A percentile compares a stretch with the other conserved stretches of the same genome.
These are phyloP conservation scores for Angomonas ambiguus DNA, from an alignment of 208 protist species.

Conservation along the genomic window DNA sequence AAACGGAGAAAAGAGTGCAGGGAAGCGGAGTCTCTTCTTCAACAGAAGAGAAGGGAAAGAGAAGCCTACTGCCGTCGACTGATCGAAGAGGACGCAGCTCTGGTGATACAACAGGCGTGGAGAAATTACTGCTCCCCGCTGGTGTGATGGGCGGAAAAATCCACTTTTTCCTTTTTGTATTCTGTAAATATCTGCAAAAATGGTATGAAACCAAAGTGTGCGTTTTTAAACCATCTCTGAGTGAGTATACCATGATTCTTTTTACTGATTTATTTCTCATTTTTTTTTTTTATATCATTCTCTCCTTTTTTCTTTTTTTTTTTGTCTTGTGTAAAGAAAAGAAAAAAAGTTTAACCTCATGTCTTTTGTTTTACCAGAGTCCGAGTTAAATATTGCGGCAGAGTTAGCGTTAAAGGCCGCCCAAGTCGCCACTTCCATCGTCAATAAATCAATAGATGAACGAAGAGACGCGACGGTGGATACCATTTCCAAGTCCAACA, in stretches of 20 bases:
- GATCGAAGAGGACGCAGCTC: background rate
- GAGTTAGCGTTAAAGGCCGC: slow-evolving; percentile 60
- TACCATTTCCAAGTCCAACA: slow-evolving; percentile 34
- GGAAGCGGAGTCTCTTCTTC: background rate
- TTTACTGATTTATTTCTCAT: background rate
- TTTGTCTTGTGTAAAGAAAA: background rate
- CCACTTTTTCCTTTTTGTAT: too few relatives aligned
- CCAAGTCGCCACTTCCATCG: slow-evolving; percentile 44
- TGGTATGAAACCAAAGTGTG: too few relatives aligned
- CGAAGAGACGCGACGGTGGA: slow-evolving; percentile 21
- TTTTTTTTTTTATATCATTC: slow-evolving; percentile 3
- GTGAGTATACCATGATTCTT: too few relatives aligned
- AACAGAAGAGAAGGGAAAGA: background rate
- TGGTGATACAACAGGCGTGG: slow-evolving; percentile 12
- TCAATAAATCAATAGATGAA: slow-evolving; percentile 64
- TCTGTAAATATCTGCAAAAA: too few relatives aligned
- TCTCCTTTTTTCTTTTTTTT: background rate
- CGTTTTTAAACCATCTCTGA: too few relatives aligned
- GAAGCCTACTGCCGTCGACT: background rate
- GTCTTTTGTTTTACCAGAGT: slow-evolving; percentile 21
- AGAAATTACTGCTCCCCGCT: background rate
- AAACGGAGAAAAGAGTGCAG: too few relatives aligned
- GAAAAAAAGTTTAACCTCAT: background rate
- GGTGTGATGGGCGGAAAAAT: too few relatives aligned
- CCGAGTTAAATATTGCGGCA: slow-evolving; percentile 54